Evolutionary conservation across 2,329 filamentous ascomycete genomes (phyloP), one percentile per base, ranked within the genome.

Genomic region (Ramularia endophylla): DNA sequence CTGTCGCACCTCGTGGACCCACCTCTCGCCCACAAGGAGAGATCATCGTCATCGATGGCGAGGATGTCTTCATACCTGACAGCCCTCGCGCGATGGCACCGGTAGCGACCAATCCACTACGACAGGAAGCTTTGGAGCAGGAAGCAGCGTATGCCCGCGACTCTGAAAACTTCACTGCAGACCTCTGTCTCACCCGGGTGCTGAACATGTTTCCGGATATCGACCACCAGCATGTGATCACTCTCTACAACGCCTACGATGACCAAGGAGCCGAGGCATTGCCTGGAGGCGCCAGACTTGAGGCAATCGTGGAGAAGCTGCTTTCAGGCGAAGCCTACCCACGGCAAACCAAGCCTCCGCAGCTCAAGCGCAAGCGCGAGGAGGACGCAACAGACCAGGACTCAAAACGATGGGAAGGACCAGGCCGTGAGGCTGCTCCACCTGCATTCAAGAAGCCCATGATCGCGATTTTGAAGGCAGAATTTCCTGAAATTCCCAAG

Each of bases 401-500:
- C 22, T 33, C 32, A 36, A 46, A 52, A 25, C 44, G 36, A 5
- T 57, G 55, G 53, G 50, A 56, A 31, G 39, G 25, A 8, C 32
- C 44, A 16, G 48, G 53, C 40, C 49, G 59, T n/a, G 41, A 36
- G 17, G 27, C 38, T 2, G 34, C 44, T 3, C 46, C 48, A 5
- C 15, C 6, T 8, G 39, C 36, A 17, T 36, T 50, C 22, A 49
- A 47, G 16, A 49, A 49, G 8, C 30, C 51, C 2, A 54, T 58
- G 27, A 37, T 36, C 17, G 34, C 44, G 37, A 55, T 62, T 8
- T 57, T 71, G 9, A 67, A 67, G 47, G 62, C 67, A 38, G 65
- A 70, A 31, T 70, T 69, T 36, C 59, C 54, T 0, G 52, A 57
- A 6, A 53, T 70, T 5, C 61, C 66, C 1, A 54, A 58, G 8